Evolutionary conservation across 257 asterid genomes (phyloP).

Genomic region (Primulina tabacum): DNA sequence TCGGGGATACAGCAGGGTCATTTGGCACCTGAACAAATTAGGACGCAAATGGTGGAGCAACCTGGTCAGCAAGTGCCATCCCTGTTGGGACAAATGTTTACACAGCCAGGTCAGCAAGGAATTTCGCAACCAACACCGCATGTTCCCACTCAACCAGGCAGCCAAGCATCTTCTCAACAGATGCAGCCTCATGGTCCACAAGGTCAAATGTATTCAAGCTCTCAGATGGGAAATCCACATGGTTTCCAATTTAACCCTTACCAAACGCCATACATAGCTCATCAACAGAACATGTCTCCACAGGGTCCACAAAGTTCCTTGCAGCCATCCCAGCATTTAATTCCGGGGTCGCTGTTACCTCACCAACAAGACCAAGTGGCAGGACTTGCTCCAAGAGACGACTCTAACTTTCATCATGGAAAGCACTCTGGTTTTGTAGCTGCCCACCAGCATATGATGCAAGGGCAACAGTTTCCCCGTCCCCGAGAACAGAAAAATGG

Average conservation of each 20-base stretch:
- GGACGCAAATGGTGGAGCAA: slow-evolving; percentile 57
- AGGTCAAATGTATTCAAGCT: slow-evolving; percentile 50
- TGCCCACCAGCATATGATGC: slow-evolving; percentile 41
- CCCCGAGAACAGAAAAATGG: slow-evolving; percentile 56
- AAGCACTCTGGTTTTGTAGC: slow-evolving; percentile 67
- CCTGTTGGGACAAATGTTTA: slow-evolving; percentile 39
- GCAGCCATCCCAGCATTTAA: slow-evolving; percentile 50
- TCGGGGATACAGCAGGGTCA: slow-evolving; percentile 45
- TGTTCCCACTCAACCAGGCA: slow-evolving; percentile 40
- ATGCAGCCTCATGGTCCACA: slow-evolving; percentile 47
- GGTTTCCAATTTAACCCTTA: slow-evolving; percentile 56
- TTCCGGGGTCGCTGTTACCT: slow-evolving; percentile 56
- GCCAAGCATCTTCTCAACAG: slow-evolving; percentile 42
- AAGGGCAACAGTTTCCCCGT: slow-evolving; percentile 55
- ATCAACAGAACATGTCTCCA: slow-evolving; percentile 54
- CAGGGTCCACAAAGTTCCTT: slow-evolving; percentile 59
- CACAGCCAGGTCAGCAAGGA: slow-evolving; percentile 50
- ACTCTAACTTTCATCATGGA: slow-evolving; percentile 51
- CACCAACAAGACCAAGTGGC: slow-evolving; percentile 58
- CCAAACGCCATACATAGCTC: slow-evolving; percentile 49
- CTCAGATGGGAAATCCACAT: slow-evolving; percentile 52
- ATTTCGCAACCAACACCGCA: slow-evolving; percentile 48
- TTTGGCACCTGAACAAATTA: slow-evolving; percentile 42
- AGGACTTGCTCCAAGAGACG: slow-evolving; percentile 55
- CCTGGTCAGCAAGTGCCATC: slow-evolving; percentile 49